Conservation (phyloP, 257 asterid genomes). For the Nicotiana undulata region DNA sequence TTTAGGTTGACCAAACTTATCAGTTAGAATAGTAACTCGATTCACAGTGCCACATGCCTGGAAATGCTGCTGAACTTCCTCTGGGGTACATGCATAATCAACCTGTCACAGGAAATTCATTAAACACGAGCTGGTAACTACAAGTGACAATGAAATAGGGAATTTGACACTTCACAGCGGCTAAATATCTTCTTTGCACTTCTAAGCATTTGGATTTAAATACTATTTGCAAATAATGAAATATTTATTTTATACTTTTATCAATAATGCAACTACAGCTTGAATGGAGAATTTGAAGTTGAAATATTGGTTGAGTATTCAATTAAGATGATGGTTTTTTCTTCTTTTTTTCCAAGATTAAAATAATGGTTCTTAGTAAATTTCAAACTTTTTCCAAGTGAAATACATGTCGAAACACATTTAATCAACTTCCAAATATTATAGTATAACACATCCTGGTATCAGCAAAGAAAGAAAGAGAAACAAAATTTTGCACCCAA, state of each 20-base stretch:
- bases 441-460: neutral
- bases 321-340: too few species aligned
- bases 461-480: neutral
- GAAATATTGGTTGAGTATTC: too few species aligned
- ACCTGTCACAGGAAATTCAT: slow-evolving; percentile 40
- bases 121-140: neutral
- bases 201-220: too few species aligned
- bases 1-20: slow-evolving; percentile 97
- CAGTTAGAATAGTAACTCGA: slow-evolving; percentile 89
- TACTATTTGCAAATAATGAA: too few species aligned
- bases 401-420: too few species aligned
- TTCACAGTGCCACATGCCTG: slow-evolving; percentile 93
- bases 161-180: neutral
- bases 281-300: too few species aligned
- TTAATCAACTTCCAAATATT: neutral
- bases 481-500: neutral
- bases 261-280: too few species aligned
- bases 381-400: too few species aligned
- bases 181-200: neutral
- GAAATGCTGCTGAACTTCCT: slow-evolving; percentile 98
- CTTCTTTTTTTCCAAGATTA: too few species aligned
- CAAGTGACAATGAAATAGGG: neutral
- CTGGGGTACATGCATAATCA: slow-evolving; percentile 96
- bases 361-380: too few species aligned
- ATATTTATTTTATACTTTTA: too few species aligned